phyloP scores from a whole-genome alignment of 768 basidiomycete genomes.

The Leccinellum albellum region DNA sequence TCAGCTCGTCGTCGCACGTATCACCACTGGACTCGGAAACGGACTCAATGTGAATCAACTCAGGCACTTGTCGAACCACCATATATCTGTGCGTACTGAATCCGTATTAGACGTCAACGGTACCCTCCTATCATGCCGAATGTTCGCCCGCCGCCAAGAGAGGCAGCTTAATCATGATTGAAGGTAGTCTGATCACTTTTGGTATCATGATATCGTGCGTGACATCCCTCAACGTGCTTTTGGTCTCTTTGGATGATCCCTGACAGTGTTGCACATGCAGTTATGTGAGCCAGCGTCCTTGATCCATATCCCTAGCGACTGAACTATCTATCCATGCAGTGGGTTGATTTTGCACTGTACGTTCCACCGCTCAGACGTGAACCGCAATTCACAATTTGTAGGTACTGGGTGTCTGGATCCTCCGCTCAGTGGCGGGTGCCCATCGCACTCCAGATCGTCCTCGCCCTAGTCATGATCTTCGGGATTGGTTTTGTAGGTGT shows the following conservation, averaged over 20 bases:
- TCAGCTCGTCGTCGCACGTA: conserved; percentile 59
- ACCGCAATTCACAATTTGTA: conserved; percentile 14
- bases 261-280: conserved; percentile 7
- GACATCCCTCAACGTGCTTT: background rate
- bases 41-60: conserved; percentile 50
- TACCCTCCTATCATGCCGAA: conserved; percentile 64
- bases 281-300: conserved; percentile 16
- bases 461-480: conserved; percentile 51
- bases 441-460: conserved; percentile 54
- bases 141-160: conserved; percentile 57
- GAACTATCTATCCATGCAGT: conserved; percentile 31
- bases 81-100: background rate
- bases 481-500: conserved; percentile 43
- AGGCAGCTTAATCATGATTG: conserved; percentile 62
- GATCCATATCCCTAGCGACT: background rate
- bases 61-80: background rate
- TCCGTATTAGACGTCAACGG: conserved; percentile 53
- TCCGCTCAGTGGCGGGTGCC: conserved; percentile 63
- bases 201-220: conserved; percentile 62
- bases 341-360: conserved; percentile 63
- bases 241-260: background rate
- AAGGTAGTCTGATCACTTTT: conserved; percentile 60
- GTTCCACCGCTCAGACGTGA: conserved; percentile 8
- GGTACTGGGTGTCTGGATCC: conserved; percentile 48
- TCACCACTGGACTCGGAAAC: conserved; percentile 62